phyloP scores from a whole-genome alignment of 2,329 filamentous ascomycete genomes.

The Xenoacremonium recifei region DNA sequence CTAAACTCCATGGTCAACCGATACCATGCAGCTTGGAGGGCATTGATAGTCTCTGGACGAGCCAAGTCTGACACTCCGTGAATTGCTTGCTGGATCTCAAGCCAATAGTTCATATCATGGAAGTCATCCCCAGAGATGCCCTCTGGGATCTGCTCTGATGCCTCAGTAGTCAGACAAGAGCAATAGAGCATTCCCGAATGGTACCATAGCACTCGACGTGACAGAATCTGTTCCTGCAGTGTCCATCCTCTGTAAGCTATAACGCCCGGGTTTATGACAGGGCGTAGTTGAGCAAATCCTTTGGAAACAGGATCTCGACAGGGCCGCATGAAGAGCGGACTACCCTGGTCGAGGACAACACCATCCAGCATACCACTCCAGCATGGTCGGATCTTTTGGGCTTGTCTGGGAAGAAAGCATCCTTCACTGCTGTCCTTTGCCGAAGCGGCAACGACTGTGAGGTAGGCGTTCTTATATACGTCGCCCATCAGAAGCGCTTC shows the following conservation, averaged over 20 bases:
- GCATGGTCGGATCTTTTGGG: background rate
- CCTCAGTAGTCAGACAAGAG: background rate
- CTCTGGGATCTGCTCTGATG: background rate
- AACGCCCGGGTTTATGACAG: background rate
- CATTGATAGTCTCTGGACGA: background rate
- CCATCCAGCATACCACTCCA: background rate
- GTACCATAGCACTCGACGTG: background rate
- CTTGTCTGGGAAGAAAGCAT: background rate
- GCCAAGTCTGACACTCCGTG: background rate
- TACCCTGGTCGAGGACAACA: background rate
- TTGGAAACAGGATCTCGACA: background rate
- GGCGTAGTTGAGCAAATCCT: background rate
- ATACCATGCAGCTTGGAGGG: background rate
- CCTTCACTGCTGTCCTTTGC: background rate
- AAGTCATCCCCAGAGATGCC: background rate
- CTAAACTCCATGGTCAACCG: background rate
- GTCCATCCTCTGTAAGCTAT: background rate
- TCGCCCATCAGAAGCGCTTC: constrained; percentile 4
- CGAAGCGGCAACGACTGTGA: constrained; percentile 3
- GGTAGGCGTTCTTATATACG: constrained; percentile 1
- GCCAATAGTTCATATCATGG: background rate
- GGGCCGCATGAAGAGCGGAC: background rate
- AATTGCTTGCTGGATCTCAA: background rate
- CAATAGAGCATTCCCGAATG: background rate
- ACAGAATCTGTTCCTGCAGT: background rate